Conservation (phyloP, 2,329 filamentous ascomycete genomes). For the Monosporascus sp. region DNA sequence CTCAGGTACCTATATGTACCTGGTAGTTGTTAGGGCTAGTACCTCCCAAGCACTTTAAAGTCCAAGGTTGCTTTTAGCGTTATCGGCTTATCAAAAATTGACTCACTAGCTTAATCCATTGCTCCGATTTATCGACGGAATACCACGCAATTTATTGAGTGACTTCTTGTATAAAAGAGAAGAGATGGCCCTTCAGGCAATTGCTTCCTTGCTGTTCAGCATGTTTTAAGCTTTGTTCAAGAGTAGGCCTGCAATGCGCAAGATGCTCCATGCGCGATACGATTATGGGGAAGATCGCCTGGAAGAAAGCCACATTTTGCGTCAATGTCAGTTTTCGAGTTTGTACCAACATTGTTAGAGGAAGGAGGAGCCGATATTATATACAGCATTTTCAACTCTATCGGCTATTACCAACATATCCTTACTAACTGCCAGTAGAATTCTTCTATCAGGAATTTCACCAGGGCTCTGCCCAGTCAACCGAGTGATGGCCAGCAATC, state of each 20-base stretch:
- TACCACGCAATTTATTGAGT: neutral
- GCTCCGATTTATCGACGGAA: neutral
- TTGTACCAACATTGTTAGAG: neutral
- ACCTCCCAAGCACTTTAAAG: too few relatives aligned
- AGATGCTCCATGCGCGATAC: conserved; percentile 28
- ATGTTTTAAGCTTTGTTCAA: neutral
- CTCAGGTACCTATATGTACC: too few relatives aligned
- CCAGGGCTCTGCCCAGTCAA: conserved; percentile 13
- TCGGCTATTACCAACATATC: neutral
- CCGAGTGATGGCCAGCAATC: conserved; percentile 17
- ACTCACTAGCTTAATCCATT: neutral
- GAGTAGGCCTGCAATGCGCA: conserved; percentile 3
- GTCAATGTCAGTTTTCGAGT: conserved; percentile 27
- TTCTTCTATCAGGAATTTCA: conserved; percentile 18
- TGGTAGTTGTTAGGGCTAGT: too few relatives aligned
- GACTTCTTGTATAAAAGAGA: too few relatives aligned
- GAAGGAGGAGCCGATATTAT: neutral
- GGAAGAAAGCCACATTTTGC: conserved; percentile 34
- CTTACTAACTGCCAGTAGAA: conserved; percentile 15
- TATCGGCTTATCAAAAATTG: neutral
- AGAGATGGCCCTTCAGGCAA: too few relatives aligned
- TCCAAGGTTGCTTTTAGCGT: neutral
- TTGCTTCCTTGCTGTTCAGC: neutral
- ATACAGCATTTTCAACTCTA: too few relatives aligned
- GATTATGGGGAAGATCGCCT: conserved; percentile 34